Evolutionary conservation across 257 asterid species (phyloP).

Genomic region (Euphrasia confusa): DNA sequence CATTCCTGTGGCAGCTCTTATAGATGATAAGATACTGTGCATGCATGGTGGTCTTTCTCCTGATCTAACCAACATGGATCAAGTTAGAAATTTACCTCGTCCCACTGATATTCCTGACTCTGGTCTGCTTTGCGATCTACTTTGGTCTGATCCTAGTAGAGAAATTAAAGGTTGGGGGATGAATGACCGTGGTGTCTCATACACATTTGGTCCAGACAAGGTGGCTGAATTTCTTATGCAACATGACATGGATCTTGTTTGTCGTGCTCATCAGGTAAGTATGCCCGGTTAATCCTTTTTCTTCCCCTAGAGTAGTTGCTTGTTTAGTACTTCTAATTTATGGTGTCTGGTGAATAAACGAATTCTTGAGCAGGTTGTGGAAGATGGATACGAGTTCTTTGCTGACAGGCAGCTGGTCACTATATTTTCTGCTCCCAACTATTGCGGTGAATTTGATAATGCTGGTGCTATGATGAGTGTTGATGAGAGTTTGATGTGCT

Average conservation of each 20-base stretch:
- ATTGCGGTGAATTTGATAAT: no score
- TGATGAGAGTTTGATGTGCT: conserved; percentile 72
- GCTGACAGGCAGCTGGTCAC: conserved; percentile 76
- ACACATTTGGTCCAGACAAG: conserved; percentile 58
- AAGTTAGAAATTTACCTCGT: conserved; percentile 46
- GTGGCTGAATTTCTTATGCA: conserved; percentile 59
- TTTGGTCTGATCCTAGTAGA: conserved; percentile 60
- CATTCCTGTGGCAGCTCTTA: conserved; percentile 60
- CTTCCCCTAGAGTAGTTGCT: not conserved
- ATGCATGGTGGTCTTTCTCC: conserved; percentile 67
- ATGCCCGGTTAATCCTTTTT: not conserved
- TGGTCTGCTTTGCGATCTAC: conserved; percentile 55
- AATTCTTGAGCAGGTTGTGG: conserved; percentile 46
- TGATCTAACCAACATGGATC: conserved; percentile 44
- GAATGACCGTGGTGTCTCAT: conserved; percentile 71
- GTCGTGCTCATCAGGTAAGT: conserved; percentile 80
- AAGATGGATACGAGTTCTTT: conserved; percentile 79
- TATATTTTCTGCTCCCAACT: conserved; percentile 38
- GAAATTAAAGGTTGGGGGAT: conserved; percentile 58
- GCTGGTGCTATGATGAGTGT: conserved; percentile 24
- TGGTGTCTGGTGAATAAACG: not conserved
- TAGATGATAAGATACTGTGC: conserved; percentile 55
- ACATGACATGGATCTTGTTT: conserved; percentile 68
- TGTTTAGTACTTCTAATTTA: not conserved
- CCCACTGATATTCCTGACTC: conserved; percentile 56